Evolutionary conservation across 495 filamentous ascomycete genomes (phyloP), one percentile per base, ranked within the genome.

Genomic region (Aspergillus mulundensis): DNA sequence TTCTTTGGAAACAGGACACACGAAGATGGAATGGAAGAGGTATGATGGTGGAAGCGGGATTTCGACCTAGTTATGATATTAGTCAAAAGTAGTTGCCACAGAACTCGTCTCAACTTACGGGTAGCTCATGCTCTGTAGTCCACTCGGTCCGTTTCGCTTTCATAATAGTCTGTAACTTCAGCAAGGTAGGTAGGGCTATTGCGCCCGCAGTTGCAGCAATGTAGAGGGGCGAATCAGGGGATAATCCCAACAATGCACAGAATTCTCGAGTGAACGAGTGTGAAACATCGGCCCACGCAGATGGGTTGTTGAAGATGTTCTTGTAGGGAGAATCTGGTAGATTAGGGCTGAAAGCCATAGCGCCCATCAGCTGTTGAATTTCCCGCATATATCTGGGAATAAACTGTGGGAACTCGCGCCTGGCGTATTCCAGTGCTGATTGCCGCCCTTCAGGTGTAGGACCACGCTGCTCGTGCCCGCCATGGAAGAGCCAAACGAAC

Each of bases 1-100:
- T 61, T 95, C 95, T 72, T 96, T 97, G 59, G 85, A 88, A 12
- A 99, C 95, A 4, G 94, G 94, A 64, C 94, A 99, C 28, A 99
- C 94, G 64, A 99, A 97, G 64, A 99, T 96, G 41, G 84, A 87
- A 70, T 99, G 94, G 78, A 93, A 99, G 45, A 90, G 81, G 76
- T 95, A 96, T 36, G 84, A 83, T 18, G 82, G 80, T 0, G 94
- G 94, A 0, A 99, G 81, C 0, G 94, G 86, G 0, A 94, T 95
- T 72, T 96, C 94, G 54, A 95, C 86, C 84, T 87, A 57, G 16
- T 43, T 11, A 16, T 15, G 5, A 50, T 6, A 18, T 57, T 57
- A 57, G 54, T 30, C 15, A 18, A 1, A 5, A 40, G 46, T 36
- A 32, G n/a, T 32, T 66, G 47, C 64, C 52, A 3, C 15, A 7